Evolutionary conservation across 345 rosid genomes (phyloP).

Genomic region (Hypericum perforatum): DNA sequence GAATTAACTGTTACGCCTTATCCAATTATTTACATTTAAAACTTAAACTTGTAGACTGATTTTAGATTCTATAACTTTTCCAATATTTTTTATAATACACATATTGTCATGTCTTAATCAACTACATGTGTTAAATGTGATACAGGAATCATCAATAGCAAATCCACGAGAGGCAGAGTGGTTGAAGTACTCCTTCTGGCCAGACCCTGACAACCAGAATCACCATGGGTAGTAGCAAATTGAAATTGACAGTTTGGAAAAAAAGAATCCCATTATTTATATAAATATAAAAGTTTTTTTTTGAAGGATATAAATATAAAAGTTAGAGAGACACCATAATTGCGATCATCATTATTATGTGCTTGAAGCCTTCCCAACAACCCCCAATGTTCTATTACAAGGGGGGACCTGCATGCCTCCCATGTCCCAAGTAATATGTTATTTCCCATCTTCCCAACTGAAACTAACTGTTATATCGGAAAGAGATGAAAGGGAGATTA

Average conservation of each 20-base stretch:
- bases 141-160: conserved; percentile 77
- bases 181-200: conserved; percentile 98
- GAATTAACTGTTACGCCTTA: no score
- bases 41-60: not conserved
- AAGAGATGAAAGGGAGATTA: conserved; percentile 12
- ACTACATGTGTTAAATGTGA: conserved; percentile 1
- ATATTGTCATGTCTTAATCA: no score
- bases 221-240: conserved; percentile 73
- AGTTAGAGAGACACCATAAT: conserved; percentile 25
- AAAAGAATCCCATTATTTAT: not conserved
- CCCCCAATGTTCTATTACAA: conserved; percentile 16
- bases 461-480: conserved; percentile 46
- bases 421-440: no score
- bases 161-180: conserved; percentile 94
- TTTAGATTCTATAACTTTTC: no score
- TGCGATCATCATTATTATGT: conserved; percentile 28
- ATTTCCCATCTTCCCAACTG: conserved; percentile 23
- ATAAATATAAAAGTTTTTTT: no score
- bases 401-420: conserved; percentile 13
- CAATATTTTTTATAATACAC: no score
- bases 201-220: conserved; percentile 91
- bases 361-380: conserved; percentile 18
- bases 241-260: not conserved
- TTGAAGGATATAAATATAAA: not conserved
- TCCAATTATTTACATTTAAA: no score